These are phyloP conservation scores for Nephelium lappaceum DNA, from an alignment of 345 rosid genomes.

Conservation along the genomic window DNA sequence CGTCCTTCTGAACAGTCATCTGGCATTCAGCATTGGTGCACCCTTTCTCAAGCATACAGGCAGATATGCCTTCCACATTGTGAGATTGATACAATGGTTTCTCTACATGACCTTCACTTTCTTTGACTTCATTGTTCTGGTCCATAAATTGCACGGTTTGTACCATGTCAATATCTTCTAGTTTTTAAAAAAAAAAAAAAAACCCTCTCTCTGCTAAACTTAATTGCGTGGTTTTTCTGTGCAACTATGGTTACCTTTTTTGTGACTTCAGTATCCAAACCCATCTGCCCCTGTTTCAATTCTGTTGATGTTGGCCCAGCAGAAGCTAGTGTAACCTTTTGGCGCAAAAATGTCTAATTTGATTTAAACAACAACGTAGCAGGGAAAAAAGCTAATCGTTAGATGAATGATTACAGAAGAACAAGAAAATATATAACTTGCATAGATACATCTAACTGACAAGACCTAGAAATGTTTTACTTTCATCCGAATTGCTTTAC, in stretches of 20 bases:
- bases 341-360: constrained; percentile 84
- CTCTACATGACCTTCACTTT: constrained; percentile 31
- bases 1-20: constrained; percentile 25
- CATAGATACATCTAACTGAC: neutral
- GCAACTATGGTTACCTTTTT: constrained; percentile 20
- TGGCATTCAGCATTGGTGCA: constrained; percentile 28
- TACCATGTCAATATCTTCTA: neutral
- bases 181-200: neutral
- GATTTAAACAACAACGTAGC: constrained; percentile 20
- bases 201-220: constrained; percentile 1
- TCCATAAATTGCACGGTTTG: constrained; percentile 11
- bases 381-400: constrained; percentile 6
- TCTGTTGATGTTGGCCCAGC: constrained; percentile 42
- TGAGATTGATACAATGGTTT: constrained; percentile 20
- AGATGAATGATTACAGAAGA: constrained; percentile 10
- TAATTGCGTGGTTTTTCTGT: constrained; percentile 16
- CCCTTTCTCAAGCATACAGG: constrained; percentile 24
- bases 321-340: constrained; percentile 80
- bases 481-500: neutral
- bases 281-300: constrained; percentile 40
- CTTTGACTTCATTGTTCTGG: constrained; percentile 30
- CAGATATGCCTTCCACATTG: constrained; percentile 14
- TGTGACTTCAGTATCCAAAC: constrained; percentile 34
- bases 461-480: neutral
- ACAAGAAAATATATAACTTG: constrained; percentile 10